A percentile compares a stretch with the other conserved stretches of the same genome.
These are phyloP conservation scores for Apium graveolens DNA, from an alignment of 129 eudicot species.

Conservation along the genomic window DNA sequence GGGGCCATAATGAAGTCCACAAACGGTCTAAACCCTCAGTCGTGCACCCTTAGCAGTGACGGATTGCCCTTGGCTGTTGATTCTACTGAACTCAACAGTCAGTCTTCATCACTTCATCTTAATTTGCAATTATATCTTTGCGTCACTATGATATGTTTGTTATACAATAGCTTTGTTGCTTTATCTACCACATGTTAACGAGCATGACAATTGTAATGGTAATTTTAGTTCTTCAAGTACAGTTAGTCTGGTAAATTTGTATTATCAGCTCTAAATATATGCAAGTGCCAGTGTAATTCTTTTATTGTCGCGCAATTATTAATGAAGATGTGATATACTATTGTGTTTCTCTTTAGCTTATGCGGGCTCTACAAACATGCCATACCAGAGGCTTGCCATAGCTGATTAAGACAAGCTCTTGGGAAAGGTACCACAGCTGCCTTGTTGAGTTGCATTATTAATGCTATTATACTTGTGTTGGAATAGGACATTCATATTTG, in stretches of 20 bases:
- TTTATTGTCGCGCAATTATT: slow-evolving; percentile 9
- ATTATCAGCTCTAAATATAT: neutral
- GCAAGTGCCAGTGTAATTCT: slow-evolving; percentile 18
- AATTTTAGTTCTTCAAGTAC: neutral
- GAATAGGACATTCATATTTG: neutral
- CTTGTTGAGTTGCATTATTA: neutral
- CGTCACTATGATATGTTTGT: slow-evolving; percentile 23
- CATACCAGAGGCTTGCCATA: slow-evolving; percentile 1
- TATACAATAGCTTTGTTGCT: slow-evolving; percentile 23
- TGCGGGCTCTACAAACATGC: slow-evolving; percentile 35
- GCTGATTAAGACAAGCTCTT: neutral
- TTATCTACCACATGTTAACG: slow-evolving; percentile 20
- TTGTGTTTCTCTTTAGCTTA: neutral
- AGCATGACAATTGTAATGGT: slow-evolving; percentile 2
- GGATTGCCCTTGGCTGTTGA: slow-evolving; percentile 94
- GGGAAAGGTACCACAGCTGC: neutral
- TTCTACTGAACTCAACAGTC: slow-evolving; percentile 59
- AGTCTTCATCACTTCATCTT: slow-evolving; percentile 34
- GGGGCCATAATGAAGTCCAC: slow-evolving; percentile 68
- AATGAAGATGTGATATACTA: neutral
- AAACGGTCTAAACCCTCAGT: slow-evolving; percentile 32
- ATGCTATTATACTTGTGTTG: neutral
- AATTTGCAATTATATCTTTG: slow-evolving; percentile 16
- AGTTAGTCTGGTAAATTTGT: slow-evolving; percentile 1
- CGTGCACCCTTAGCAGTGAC: slow-evolving; percentile 68